phyloP scores from a whole-genome alignment of 345 rosid genomes.

The Crucihimalaya himalaica region DNA sequence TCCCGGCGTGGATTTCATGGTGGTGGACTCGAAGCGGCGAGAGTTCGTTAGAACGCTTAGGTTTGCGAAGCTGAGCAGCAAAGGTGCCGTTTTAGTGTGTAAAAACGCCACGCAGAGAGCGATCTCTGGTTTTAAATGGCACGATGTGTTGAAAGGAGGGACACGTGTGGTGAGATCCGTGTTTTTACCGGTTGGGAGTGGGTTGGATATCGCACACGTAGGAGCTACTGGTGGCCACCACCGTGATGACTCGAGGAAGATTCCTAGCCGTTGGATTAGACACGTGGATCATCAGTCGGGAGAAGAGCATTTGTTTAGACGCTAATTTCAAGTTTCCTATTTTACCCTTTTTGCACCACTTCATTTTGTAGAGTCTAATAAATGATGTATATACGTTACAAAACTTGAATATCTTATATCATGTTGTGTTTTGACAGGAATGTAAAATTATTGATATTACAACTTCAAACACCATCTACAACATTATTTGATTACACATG shows the following conservation, averaged over 20 bases:
- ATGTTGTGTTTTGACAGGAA: background rate
- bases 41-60: slow-evolving; percentile 64
- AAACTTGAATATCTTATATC: background rate
- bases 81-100: slow-evolving; percentile 79
- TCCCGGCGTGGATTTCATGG: slow-evolving; percentile 68
- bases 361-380: background rate
- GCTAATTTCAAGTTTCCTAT: background rate
- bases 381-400: slow-evolving; percentile 21
- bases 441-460: slow-evolving; percentile 5
- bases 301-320: slow-evolving; percentile 70
- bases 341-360: background rate
- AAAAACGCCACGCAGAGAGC: slow-evolving; percentile 60
- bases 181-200: slow-evolving; percentile 72
- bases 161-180: slow-evolving; percentile 68
- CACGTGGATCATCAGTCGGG: slow-evolving; percentile 68
- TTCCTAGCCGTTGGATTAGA: slow-evolving; percentile 75
- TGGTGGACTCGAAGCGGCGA: slow-evolving; percentile 64
- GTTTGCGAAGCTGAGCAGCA: slow-evolving; percentile 54
- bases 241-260: slow-evolving; percentile 23
- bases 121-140: slow-evolving; percentile 61
- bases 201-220: slow-evolving; percentile 74
- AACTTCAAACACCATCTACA: background rate
- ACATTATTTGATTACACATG: background rate
- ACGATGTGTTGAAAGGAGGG: slow-evolving; percentile 49
- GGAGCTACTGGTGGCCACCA: slow-evolving; percentile 43